These are phyloP conservation scores for Calocybe gangraenosa DNA, from an alignment of 768 basidiomycete genomes.

Conservation along the genomic window DNA sequence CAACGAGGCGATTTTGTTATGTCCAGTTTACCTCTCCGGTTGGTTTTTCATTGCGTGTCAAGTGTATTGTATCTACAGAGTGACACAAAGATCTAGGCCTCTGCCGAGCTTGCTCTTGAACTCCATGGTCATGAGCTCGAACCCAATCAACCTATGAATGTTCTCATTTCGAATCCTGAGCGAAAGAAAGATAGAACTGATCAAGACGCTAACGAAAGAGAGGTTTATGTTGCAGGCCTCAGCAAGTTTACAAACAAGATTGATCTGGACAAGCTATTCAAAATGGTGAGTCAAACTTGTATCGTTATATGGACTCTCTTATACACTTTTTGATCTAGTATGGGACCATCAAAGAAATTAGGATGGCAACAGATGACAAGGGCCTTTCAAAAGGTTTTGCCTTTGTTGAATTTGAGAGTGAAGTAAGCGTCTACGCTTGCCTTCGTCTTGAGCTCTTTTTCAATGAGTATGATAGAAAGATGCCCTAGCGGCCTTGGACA, in stretches of 20 bases:
- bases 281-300: slow-evolving; percentile 45
- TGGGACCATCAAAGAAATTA: slow-evolving; percentile 76
- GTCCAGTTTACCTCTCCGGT: slow-evolving; percentile 87
- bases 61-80: not conserved
- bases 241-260: slow-evolving; percentile 71
- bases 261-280: slow-evolving; percentile 79
- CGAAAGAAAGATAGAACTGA: slow-evolving; percentile 89
- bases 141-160: slow-evolving; percentile 62
- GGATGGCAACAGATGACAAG: slow-evolving; percentile 69
- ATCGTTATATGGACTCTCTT: not conserved
- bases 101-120: slow-evolving; percentile 75
- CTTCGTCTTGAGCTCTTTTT: not conserved
- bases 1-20: slow-evolving; percentile 88
- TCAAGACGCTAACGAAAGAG: slow-evolving; percentile 75
- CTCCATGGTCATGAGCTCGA: slow-evolving; percentile 76
- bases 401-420: slow-evolving; percentile 85
- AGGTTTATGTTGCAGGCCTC: slow-evolving; percentile 86
- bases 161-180: slow-evolving; percentile 87
- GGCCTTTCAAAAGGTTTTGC: slow-evolving; percentile 81
- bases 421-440: slow-evolving; percentile 41
- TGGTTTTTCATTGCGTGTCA: slow-evolving; percentile 23
- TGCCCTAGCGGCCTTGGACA: slow-evolving; percentile 65
- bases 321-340: slow-evolving; percentile 45
- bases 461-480: slow-evolving; percentile 43
- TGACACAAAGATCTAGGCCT: slow-evolving; percentile 33